These are phyloP conservation scores for Boletus subcaerulescens DNA, from an alignment of 768 basidiomycete species.

Conservation along the genomic window DNA sequence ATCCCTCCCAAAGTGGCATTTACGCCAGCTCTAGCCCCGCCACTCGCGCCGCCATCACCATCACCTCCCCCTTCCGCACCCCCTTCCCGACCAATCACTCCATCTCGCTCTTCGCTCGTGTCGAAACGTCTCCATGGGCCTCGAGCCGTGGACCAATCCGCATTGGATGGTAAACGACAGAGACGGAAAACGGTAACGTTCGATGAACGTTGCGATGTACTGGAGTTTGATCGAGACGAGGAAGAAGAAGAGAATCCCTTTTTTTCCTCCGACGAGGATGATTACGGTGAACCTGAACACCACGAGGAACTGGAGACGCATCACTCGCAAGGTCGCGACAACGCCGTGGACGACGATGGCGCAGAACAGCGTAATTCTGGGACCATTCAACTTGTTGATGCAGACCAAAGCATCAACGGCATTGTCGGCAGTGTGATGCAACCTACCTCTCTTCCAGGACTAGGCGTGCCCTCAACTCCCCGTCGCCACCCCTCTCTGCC, in stretches of 20 bases:
- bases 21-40: constrained; percentile 1
- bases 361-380: constrained; percentile 35
- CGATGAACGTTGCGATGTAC: constrained; percentile 74
- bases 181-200: constrained; percentile 79
- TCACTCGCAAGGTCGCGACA: constrained; percentile 11
- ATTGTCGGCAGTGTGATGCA: constrained; percentile 69
- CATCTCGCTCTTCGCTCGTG: constrained; percentile 62
- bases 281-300: constrained; percentile 21
- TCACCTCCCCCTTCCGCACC: constrained; percentile 44
- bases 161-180: constrained; percentile 40
- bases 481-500: constrained; percentile 44
- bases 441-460: constrained; percentile 19
- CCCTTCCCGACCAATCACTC: constrained; percentile 27
- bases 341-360: not conserved
- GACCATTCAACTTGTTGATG: constrained; percentile 42
- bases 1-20: constrained; percentile 23
- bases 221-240: constrained; percentile 74
- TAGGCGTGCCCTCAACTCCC: constrained; percentile 30
- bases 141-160: constrained; percentile 46
- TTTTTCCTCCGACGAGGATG: constrained; percentile 37
- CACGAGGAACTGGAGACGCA: constrained; percentile 7
- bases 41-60: constrained; percentile 22
- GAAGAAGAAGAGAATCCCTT: constrained; percentile 52
- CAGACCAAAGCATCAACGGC: constrained; percentile 60
- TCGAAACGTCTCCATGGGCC: constrained; percentile 76